Conservation (phyloP, 352 stramenopile genomes). For the Saprolegnia parasitica region DNA sequence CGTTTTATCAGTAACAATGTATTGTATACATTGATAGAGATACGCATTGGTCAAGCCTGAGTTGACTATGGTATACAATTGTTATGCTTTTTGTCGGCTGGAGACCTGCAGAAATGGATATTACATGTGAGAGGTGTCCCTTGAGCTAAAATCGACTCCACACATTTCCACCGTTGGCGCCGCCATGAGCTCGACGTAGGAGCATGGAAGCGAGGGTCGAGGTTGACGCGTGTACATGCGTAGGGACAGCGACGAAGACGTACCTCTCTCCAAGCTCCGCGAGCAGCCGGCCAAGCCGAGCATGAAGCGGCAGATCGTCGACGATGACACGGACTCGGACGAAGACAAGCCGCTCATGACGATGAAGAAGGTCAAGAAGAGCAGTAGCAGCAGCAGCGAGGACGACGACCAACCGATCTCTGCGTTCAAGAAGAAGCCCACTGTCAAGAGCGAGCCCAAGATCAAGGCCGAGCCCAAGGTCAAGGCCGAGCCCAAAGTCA, state of each 20-base stretch:
- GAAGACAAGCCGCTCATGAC: constrained; percentile 18
- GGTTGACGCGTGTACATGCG: not conserved
- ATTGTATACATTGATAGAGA: no score
- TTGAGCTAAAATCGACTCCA: constrained; percentile 21
- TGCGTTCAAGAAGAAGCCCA: constrained; percentile 8
- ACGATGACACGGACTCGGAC: constrained; percentile 20
- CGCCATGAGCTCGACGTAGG: constrained; percentile 15
- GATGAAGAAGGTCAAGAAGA: constrained; percentile 27
- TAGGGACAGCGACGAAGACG: constrained; percentile 75
- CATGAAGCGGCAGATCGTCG: not conserved
- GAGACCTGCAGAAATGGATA: not conserved
- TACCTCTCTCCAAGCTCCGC: constrained; percentile 67
- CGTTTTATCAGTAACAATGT: no score
- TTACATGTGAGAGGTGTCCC: not conserved
- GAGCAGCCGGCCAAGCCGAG: constrained; percentile 1
- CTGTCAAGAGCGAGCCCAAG: constrained; percentile 33
- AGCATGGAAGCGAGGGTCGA: not conserved
- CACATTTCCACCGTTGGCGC: constrained; percentile 13
- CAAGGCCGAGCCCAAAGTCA: constrained; percentile 22
- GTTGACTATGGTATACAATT: not conserved
- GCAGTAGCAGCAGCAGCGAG: not conserved
- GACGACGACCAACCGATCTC: constrained; percentile 14
- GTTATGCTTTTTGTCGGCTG: not conserved
- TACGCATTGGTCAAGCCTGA: no score
- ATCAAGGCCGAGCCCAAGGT: constrained; percentile 30